Conservation (phyloP, 176 grass and related monocot species). For the Echinochloa phyllopogon region DNA sequence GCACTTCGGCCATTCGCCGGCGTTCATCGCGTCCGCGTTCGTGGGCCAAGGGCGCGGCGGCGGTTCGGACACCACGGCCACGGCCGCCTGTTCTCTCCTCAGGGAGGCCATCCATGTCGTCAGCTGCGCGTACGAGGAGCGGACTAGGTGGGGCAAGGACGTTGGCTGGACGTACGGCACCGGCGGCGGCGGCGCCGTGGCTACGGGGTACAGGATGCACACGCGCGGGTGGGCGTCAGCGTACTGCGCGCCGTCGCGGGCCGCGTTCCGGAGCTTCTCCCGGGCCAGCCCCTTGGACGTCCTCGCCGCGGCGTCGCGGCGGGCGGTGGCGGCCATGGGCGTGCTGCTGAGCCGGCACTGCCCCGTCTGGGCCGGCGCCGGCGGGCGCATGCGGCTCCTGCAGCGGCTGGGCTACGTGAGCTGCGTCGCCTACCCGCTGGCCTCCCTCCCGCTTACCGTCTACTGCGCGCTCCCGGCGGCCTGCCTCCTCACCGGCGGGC, state of each 20-base stretch:
- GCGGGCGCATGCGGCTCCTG: conserved; percentile 45
- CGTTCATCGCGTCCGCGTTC: conserved; percentile 59
- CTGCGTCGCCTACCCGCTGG: conserved; percentile 57
- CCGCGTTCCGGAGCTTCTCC: conserved; percentile 56
- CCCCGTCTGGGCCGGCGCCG: conserved; percentile 56
- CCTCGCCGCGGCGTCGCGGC: conserved; percentile 52
- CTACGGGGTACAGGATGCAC: conserved; percentile 70
- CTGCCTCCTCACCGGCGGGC: conserved; percentile 67
- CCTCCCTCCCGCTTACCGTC: conserved; percentile 59
- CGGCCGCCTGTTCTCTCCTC: conserved; percentile 32
- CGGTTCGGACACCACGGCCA: not conserved
- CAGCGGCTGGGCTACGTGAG: conserved; percentile 61
- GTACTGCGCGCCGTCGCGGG: conserved; percentile 55
- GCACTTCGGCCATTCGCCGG: conserved; percentile 57
- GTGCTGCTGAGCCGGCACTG: conserved; percentile 63
- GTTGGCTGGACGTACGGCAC: conserved; percentile 67
- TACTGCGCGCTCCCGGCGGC: conserved; percentile 67
- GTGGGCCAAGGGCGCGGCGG: conserved; percentile 13
- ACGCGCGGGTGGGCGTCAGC: conserved; percentile 70
- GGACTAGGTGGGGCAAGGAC: conserved; percentile 72
- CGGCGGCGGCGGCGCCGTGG: conserved; percentile 34
- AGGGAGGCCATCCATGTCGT: conserved; percentile 72
- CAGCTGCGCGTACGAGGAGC: conserved; percentile 70
- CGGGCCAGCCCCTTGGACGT: conserved; percentile 31
- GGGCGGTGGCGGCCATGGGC: conserved; percentile 56